Base-by-base conservation (phyloP, 1,284 basidiomycete genomes). In the Moesziomyces parantarcticus region DNA sequence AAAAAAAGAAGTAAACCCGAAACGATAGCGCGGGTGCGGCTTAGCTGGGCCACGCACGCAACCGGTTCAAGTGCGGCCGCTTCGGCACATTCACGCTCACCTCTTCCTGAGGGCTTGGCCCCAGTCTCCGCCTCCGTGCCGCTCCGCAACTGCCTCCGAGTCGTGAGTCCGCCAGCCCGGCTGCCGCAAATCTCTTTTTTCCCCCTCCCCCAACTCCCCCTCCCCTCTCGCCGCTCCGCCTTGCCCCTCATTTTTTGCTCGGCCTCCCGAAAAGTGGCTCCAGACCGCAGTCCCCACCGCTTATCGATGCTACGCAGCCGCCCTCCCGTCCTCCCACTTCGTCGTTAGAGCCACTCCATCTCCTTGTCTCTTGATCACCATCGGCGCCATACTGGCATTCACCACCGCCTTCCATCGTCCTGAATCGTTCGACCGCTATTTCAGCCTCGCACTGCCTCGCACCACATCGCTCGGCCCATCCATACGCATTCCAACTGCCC, bases 231-330 rank as follows among this genome's bases (percentile, higher is more conserved):
- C 40, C 34, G 16, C 40, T 50, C 20, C 25, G 29, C 41, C 39
- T n/a, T 11, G 20, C 14, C 20, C 25, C 41, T 47, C 14, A 34
- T 50, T 32, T 52, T 45, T 46, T 34, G 8, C 11, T 36, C 11
- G 23, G 26, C 42, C 48, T 13, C 44, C 29, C 32, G 41, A 48
- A 41, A 20, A 8, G 32, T 54, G 58, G 65, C 58, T 43, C 58
- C 55, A 58, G 55, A 68, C 58, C 58, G 51, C 65, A 57, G 54
- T 68, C 58, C 65, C 36, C 58, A 68, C 54, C 23, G 47, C 65
- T 68, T 68, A 68, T 68, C 65, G 65, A 68, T 68, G 47, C 50
- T 61, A 32, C 48, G 16, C 56, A 22, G 5, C n/a, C 32, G 36
- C 23, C 43, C 45, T 9, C 49, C 50, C n/a, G 32, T 22, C n/a